phyloP scores from a whole-genome alignment of 169 alveolate species.

The Plasmodium adleri region DNA sequence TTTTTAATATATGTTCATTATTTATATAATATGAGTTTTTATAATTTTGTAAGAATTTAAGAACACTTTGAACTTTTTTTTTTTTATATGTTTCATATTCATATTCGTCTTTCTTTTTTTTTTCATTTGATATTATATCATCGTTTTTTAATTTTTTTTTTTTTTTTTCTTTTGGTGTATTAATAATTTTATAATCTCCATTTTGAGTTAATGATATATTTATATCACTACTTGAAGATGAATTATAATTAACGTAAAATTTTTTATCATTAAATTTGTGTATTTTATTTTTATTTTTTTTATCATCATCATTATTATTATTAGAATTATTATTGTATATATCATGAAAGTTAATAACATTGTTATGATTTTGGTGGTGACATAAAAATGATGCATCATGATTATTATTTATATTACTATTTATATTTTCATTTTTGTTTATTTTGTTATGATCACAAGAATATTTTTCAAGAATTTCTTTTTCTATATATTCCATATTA shows the following conservation, averaged over 20 bases:
- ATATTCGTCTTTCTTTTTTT: conserved; percentile 7
- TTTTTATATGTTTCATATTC: conserved; percentile 4
- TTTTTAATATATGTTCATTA: conserved; percentile 15
- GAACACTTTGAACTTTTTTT: conserved; percentile 30
- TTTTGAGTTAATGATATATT: background rate
- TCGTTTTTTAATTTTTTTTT: background rate
- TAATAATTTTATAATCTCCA: background rate
- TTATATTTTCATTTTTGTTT: background rate
- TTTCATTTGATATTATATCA: background rate
- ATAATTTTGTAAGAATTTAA: conserved; percentile 15
- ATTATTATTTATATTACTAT: background rate
- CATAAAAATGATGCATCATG: too few relatives aligned
- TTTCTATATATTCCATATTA: conserved; percentile 24
- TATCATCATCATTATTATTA: background rate
- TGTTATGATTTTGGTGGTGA: too few relatives aligned
- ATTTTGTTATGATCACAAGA: background rate
- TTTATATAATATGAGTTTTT: background rate
- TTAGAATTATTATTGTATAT: background rate
- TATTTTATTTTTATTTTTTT: conserved; percentile 8
- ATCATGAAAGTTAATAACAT: too few relatives aligned
- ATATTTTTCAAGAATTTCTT: conserved; percentile 18
- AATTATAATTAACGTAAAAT: conserved; percentile 38
- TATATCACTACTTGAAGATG: conserved; percentile 23
- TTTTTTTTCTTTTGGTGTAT: background rate
- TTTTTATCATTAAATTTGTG: conserved; percentile 27